Evolutionary conservation across 345 rosid species (phyloP), one percentile per base, ranked within the genome.

Genomic region (Cardiospermum halicacabum): DNA sequence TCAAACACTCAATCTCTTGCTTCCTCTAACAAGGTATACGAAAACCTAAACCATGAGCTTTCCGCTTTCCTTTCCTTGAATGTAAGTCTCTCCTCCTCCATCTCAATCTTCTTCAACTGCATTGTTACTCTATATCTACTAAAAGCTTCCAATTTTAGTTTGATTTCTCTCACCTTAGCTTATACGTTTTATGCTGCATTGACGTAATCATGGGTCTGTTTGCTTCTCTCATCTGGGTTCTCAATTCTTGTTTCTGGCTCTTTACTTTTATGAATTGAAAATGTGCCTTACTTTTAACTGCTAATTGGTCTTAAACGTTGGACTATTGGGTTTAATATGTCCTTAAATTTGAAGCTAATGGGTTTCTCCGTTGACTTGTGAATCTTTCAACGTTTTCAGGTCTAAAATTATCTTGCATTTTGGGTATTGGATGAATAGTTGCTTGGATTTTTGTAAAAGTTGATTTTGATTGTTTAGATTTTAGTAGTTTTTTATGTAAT

Each of bases 1-100:
- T 36, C 32, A 72, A 77, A 8, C 77, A 72, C 81, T 74, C 80
- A 53, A 74, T 74, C 83, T 78, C 77, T 82, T 82, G 84, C 86
- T 80, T 82, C 69, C 4, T 55, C 45, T 56, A 47, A 9, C 54
- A 67, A 31, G 24, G 51, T 16, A 49, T 28, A 43, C 12, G 15
- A 54, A 69, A 58, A 32, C 9, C 22, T 48, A 51, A 45, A 32
- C 39, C 7, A 3, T 69, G 60, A 62, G 63, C 27, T 43, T 51
- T 62, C 68, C 58, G 68, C 51, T 47, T 47, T 45, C 21, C 67
- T 77, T 79, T 78, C 67, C 74, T 78, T 34, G 39, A 5, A 34
- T 34, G 39, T 34, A 2, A 69, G 48, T 7, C 19, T 66, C 74
- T 36, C 37, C 26, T 54, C 67, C 74, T 36, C 37, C 26, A 54